Percentiles rank a stretch among this genome's conserved stretches.
These are phyloP conservation scores for Vitis hybrid DNA, from an alignment of 177 flowering plant genomes.

Conservation along the genomic window DNA sequence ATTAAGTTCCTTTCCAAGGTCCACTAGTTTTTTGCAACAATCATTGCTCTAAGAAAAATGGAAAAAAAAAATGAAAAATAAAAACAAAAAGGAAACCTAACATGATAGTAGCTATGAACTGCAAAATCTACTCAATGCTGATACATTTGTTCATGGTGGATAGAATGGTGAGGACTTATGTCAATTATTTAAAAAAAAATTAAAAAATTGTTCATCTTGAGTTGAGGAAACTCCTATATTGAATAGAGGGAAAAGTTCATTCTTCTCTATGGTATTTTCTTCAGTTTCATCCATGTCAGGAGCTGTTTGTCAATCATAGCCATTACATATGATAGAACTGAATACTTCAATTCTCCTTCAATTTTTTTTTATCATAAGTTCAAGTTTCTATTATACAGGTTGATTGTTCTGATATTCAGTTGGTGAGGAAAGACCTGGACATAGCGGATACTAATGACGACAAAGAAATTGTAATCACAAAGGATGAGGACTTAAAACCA, in stretches of 20 bases:
- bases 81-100: too few relatives aligned
- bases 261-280: neutral
- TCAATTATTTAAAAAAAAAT: neutral
- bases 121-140: neutral
- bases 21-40: neutral
- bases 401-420: conserved; percentile 7
- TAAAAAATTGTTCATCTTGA: too few relatives aligned
- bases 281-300: neutral
- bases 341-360: too few relatives aligned
- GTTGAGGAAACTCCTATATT: too few relatives aligned
- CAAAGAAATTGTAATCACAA: conserved; percentile 8
- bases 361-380: neutral
- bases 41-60: neutral
- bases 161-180: neutral
- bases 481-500: conserved; percentile 15
- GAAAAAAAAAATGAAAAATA: too few relatives aligned
- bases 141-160: neutral
- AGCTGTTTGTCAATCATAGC: neutral
- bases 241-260: neutral
- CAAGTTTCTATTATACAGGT: neutral
- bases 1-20: neutral
- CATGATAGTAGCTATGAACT: too few relatives aligned
- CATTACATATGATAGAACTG: neutral
- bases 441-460: conserved; percentile 9
- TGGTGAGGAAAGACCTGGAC: conserved; percentile 6